Base-by-base conservation (phyloP, 2,329 filamentous ascomycete species). In the Aspergillus ibericus region DNA sequence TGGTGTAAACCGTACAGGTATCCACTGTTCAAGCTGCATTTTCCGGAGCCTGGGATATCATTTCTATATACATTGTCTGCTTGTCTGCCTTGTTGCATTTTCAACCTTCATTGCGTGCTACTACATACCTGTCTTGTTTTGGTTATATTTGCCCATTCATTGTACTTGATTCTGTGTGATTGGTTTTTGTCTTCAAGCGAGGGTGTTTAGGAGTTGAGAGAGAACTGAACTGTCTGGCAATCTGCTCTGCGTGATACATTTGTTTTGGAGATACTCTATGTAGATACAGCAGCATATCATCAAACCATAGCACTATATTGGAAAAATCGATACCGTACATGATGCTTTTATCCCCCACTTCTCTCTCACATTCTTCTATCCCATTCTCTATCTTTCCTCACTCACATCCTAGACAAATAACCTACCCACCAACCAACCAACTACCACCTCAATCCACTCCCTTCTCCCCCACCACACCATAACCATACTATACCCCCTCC, bases 1-100 rank as follows among this genome's bases (percentile, higher is more conserved):
- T 75, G 63, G 70, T 70, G 56, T 77, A 65, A 55, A 68, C 35
- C 22, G 18, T n/a, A 48, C 44, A 48, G 10, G 35, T 18, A 55
- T 52, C 40, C 12, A 48, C 52, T 56, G 51, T 63, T 62, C 53
- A 36, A 55, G 46, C 42, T 53, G 48, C 55, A 57, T 60, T 59
- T 36, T 53, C 29, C 29, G 53, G 56, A 60, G 35, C 44, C 18
- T 42, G 46, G 36, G 48, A 38, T 5, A 44, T 42, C 27, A 32
- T 32, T 16, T 27, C 42, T 58, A 48, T 34, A 46, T 55, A 36
- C 36, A 29, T 36, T 48, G 35, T 46, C 18, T 18, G n/a, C n/a
- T 7, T 29, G 27, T 9, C 27, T 29, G 27, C 8, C 29, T 32
- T 32, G 29, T 29, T 48, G 8, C 22, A 25, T 32, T 48, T 16